These are phyloP conservation scores for Mallotus repandus DNA, from an alignment of 441 rosid species.

Conservation along the genomic window DNA sequence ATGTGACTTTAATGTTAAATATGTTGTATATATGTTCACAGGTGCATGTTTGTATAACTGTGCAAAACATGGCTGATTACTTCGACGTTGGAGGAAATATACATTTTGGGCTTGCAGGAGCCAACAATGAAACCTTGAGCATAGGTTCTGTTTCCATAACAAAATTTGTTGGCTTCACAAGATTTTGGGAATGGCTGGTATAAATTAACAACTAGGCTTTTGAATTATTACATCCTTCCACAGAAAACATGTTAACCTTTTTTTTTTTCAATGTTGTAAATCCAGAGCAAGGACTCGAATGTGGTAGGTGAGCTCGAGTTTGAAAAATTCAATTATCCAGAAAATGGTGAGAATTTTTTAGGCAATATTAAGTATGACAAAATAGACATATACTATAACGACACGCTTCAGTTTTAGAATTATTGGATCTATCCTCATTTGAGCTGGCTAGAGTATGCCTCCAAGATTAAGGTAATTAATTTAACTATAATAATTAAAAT, in stretches of 20 bases:
- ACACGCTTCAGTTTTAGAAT: background rate
- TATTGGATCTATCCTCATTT: background rate
- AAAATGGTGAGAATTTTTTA: too few relatives aligned
- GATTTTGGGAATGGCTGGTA: slow-evolving; percentile 3
- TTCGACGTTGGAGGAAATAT: background rate
- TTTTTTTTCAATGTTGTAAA: background rate
- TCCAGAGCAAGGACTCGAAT: background rate
- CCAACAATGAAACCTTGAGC: background rate
- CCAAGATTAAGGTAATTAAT: too few relatives aligned
- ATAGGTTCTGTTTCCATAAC: slow-evolving; percentile 3
- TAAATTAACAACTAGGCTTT: too few relatives aligned
- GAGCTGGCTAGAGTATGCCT: too few relatives aligned
- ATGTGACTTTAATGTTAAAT: too few relatives aligned
- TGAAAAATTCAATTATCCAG: slow-evolving; percentile 7
- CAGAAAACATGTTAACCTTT: background rate
- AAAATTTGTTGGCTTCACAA: background rate
- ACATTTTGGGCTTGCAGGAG: slow-evolving; percentile 1
- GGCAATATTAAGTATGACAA: background rate
- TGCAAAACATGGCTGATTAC: background rate
- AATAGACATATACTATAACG: background rate
- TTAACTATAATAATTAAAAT: too few relatives aligned
- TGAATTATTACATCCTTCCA: too few relatives aligned
- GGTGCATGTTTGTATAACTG: background rate
- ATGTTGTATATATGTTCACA: background rate
- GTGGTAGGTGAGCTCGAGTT: background rate